phyloP scores from a whole-genome alignment of 78 protist species.

The slime mould (Dictyostelium discoideum) region dicty_2.7 NC_007088.5:67001-67500 shows the following conservation, averaged over 20 bases:
- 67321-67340: conserved; percentile 29
- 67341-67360: conserved; percentile 35
- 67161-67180: conserved; percentile 55
- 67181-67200: conserved; percentile 54
- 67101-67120: conserved; percentile 41
- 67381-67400: conserved; percentile 16
- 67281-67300: conserved; percentile 78
- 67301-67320: conserved; percentile 21
- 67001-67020: neutral
- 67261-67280: conserved; percentile 60
- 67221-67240: conserved; percentile 52
- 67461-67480: conserved; percentile 43
- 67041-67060: neutral
- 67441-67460: conserved; percentile 41
- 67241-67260: conserved; percentile 53
- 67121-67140: conserved; percentile 57
- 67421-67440: conserved; percentile 58
- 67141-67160: conserved; percentile 81
- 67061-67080: conserved; percentile 37
- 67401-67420: conserved; percentile 45
- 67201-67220: conserved; percentile 72
- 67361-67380: neutral
- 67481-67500: neutral
- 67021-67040: neutral
- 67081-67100: conserved; percentile 69